phyloP scores from a whole-genome alignment of 1,284 basidiomycete genomes.

The Cutaneotrichosporon spelunceum region DNA sequence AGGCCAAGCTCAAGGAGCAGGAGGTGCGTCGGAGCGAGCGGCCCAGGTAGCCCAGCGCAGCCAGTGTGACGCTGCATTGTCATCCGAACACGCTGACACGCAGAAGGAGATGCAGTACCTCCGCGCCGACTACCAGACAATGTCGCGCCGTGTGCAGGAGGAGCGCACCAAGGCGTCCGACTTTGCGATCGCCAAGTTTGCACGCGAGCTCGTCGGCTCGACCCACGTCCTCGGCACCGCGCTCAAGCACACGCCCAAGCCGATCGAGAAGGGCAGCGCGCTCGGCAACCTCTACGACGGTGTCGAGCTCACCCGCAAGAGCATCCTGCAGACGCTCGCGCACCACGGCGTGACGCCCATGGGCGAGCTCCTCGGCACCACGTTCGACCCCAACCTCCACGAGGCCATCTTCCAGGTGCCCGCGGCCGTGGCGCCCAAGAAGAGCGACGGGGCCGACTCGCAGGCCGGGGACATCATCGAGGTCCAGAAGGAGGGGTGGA shows the following conservation, averaged over 20 bases:
- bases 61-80: no score
- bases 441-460: conserved; percentile 50
- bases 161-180: conserved; percentile 91
- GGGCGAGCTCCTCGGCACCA: conserved; percentile 63
- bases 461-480: conserved; percentile 86
- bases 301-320: conserved; percentile 87
- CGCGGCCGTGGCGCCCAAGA: conserved; percentile 60
- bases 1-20: conserved; percentile 25
- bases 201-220: conserved; percentile 81
- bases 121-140: conserved; percentile 91
- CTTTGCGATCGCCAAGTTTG: conserved; percentile 89
- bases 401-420: conserved; percentile 95
- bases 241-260: conserved; percentile 70
- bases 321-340: conserved; percentile 82
- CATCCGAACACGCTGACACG: conserved; percentile 8
- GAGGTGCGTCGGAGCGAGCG: conserved; percentile 19
- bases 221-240: conserved; percentile 89
- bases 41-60: no score
- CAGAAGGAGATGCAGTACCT: conserved; percentile 80
- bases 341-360: conserved; percentile 91
- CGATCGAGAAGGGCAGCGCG: conserved; percentile 52
- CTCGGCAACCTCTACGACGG: conserved; percentile 75
- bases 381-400: conserved; percentile 90
- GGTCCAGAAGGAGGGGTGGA: conserved; percentile 87
- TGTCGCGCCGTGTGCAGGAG: conserved; percentile 81